Percentiles rank a stretch among this genome's conserved stretches.
Evolutionary conservation across 108 stramenopile genomes (phyloP).

Genomic region (Fragilariopsis cylindrus): DNA sequence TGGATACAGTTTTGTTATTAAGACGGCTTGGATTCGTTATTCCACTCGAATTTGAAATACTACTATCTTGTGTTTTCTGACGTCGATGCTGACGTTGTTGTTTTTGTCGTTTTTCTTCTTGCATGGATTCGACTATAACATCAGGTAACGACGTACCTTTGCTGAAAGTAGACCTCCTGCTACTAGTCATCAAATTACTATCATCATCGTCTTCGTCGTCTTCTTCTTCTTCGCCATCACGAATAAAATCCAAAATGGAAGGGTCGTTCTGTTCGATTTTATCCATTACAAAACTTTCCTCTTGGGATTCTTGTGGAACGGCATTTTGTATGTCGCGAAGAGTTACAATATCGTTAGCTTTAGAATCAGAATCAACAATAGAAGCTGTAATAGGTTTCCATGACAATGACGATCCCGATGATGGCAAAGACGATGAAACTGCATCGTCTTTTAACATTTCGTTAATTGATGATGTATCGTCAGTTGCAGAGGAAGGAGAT

Average conservation of each 20-base stretch:
- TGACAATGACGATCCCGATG: background rate
- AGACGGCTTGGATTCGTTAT: background rate
- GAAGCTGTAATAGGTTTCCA: background rate
- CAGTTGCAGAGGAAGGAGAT: too few relatives aligned
- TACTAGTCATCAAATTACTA: background rate
- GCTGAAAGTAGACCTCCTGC: background rate
- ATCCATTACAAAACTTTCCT: background rate
- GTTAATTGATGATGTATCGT: too few relatives aligned
- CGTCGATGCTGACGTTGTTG: background rate
- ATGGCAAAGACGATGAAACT: too few relatives aligned
- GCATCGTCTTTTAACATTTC: too few relatives aligned
- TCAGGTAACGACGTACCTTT: background rate
- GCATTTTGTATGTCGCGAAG: constrained; percentile 12
- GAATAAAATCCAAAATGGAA: background rate
- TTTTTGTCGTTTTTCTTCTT: background rate
- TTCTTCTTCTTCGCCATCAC: too few relatives aligned
- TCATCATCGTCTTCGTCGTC: background rate
- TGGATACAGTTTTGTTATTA: background rate
- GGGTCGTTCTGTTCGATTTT: background rate
- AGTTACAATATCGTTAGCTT: background rate
- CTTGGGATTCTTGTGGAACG: background rate
- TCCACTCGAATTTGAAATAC: background rate
- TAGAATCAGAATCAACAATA: background rate
- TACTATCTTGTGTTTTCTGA: too few relatives aligned
- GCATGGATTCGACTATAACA: background rate